phyloP scores from a whole-genome alignment of 2,329 filamentous ascomycete species.

The Pezicula radicicola region DNA sequence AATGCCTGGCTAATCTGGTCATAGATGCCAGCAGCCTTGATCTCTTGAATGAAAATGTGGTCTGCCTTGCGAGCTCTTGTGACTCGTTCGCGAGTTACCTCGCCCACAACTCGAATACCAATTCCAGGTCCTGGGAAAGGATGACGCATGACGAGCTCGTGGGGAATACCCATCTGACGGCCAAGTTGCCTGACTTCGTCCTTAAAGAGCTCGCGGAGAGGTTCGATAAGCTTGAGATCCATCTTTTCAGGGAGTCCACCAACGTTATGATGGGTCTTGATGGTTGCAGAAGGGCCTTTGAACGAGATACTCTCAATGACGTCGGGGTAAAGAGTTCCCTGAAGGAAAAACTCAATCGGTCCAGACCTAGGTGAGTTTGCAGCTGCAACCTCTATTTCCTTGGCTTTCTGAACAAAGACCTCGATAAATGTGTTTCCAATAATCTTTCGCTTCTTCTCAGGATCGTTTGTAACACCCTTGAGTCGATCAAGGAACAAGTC shows the following conservation, averaged over 20 bases:
- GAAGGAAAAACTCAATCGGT: constrained; percentile 81
- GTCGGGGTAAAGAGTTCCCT: constrained; percentile 71
- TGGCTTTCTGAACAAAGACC: constrained; percentile 78
- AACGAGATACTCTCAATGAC: constrained; percentile 62
- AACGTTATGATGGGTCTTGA: constrained; percentile 71
- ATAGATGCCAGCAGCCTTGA: constrained; percentile 70
- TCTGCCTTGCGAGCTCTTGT: constrained; percentile 77
- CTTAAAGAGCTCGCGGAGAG: constrained; percentile 78
- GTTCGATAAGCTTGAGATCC: constrained; percentile 70
- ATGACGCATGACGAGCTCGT: constrained; percentile 75
- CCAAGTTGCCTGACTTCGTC: constrained; percentile 75
- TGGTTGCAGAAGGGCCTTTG: constrained; percentile 68
- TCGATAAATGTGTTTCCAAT: constrained; percentile 80
- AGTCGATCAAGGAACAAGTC: constrained; percentile 76
- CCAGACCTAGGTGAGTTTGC: constrained; percentile 65
- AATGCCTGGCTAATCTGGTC: constrained; percentile 68
- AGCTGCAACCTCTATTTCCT: constrained; percentile 69
- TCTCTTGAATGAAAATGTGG: constrained; percentile 74
- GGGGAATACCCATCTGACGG: constrained; percentile 65
- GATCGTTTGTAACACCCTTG: constrained; percentile 68
- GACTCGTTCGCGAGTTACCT: constrained; percentile 77
- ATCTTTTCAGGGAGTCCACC: constrained; percentile 61
- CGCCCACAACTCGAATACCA: constrained; percentile 72
- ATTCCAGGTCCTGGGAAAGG: constrained; percentile 74
- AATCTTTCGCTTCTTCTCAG: constrained; percentile 87